Conservation (phyloP, 495 filamentous ascomycete genomes). For the Lasiosphaeria ovina region DNA sequence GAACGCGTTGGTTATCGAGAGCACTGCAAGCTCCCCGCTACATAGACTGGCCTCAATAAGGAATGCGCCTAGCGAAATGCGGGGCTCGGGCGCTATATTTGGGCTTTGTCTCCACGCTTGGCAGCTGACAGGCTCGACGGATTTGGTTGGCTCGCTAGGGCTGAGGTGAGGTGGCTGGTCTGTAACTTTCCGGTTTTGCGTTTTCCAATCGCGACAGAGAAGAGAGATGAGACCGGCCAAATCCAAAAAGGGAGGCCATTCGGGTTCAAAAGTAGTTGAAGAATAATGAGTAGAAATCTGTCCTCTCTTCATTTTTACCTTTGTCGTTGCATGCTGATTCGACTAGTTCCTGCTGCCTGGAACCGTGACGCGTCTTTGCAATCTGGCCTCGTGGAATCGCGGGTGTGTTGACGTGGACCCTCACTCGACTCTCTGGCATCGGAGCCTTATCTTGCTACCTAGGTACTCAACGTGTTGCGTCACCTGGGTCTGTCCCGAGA, state of each 20-base stretch:
- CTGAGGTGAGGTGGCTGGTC: neutral
- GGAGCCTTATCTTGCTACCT: too few species aligned
- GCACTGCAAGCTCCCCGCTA: neutral
- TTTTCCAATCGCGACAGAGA: neutral
- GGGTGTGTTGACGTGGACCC: neutral
- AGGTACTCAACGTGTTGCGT: too few species aligned
- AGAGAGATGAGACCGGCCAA: neutral
- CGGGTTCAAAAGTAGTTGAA: neutral
- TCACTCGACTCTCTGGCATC: too few species aligned
- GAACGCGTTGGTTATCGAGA: neutral
- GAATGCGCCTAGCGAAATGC: neutral
- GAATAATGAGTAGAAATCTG: neutral
- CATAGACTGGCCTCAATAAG: neutral
- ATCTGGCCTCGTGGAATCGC: neutral
- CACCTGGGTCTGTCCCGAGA: too few species aligned
- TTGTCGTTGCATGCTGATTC: neutral
- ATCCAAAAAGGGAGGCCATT: neutral
- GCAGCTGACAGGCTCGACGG: neutral
- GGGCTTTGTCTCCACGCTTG: neutral
- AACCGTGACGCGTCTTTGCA: neutral
- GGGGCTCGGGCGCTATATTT: slow-evolving; percentile 2
- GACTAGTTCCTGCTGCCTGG: neutral
- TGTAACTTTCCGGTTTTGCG: too few species aligned
- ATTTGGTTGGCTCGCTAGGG: neutral
- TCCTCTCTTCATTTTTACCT: neutral